Evolutionary conservation across 2,329 filamentous ascomycete genomes (phyloP), one percentile per base, ranked within the genome.

Genomic region (Saccharata proteae): DNA sequence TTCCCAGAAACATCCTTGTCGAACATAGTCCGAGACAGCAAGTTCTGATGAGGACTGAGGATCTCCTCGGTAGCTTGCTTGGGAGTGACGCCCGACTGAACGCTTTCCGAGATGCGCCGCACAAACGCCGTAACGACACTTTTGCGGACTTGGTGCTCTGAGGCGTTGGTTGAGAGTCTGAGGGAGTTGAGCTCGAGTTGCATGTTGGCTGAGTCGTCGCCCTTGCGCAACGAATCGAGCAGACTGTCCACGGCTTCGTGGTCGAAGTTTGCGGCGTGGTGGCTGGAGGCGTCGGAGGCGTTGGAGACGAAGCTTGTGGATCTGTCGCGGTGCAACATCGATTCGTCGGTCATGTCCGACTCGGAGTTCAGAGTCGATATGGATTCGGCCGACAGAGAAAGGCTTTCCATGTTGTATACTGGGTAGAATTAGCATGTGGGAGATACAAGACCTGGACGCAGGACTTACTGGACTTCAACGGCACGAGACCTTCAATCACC

Each of bases 101-200:
- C 62, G 15, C 93, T 68, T 51, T 85, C 78, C 5, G 75, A 69
- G 26, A 86, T 79, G 35, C 80, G 78, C 46, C 81, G 83, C 46
- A 83, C 80, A 51, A 96, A 88, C 1, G 86, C 81, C 2, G 78
- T 74, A 3, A 83, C 83, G 15, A 96, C 77, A 11, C 90, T 85
- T 19, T 79, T 77, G 26, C 88, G 81, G 47, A 96, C 82, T 54
- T 90, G 80, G 41, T 78, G 71, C 48, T 93, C 88, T 1, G 84
- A 86, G 3, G 90, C 90, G 47, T 96, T 84, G 46, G 81, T 83
- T 33, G 78, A 80, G 54, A 98, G 82, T 8, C 88, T 79, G n/a
- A 96, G 67, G 27, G 84, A 82, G 64, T 86, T 93, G 40, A 98
- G 80, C 53, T 98, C 90, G 19, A 96, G 71, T 52, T 88, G 84